phyloP scores from a whole-genome alignment of 2,329 filamentous ascomycete genomes.

The Colletotrichum cuscutae region DNA sequence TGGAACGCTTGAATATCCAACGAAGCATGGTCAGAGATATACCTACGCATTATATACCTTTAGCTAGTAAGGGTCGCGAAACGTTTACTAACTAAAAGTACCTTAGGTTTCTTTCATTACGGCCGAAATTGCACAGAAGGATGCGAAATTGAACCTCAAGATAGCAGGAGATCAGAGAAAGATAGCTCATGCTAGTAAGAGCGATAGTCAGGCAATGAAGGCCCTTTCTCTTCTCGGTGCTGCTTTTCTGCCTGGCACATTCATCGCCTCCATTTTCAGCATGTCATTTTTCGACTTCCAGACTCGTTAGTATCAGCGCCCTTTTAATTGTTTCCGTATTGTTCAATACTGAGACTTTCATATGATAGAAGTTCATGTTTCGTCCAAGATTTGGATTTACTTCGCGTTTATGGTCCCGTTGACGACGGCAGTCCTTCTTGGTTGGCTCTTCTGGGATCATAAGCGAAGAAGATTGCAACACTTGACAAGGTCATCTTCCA shows the following conservation, averaged over 20 bases:
- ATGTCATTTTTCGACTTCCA: slow-evolving; percentile 75
- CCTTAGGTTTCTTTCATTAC: not conserved
- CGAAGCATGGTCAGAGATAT: not conserved
- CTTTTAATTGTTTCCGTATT: not conserved
- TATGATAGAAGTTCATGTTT: slow-evolving; percentile 52
- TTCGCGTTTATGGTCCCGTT: slow-evolving; percentile 69
- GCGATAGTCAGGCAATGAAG: slow-evolving; percentile 72
- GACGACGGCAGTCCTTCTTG: slow-evolving; percentile 44
- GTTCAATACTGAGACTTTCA: not conserved
- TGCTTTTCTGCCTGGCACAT: slow-evolving; percentile 70
- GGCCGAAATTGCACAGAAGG: slow-evolving; percentile 74
- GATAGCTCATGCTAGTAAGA: slow-evolving; percentile 67
- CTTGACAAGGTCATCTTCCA: not conserved
- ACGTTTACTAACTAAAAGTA: not conserved
- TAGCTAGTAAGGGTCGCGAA: not conserved
- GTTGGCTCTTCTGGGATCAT: not conserved
- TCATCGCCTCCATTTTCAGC: slow-evolving; percentile 70
- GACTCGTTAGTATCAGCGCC: slow-evolving; percentile 44
- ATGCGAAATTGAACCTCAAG: slow-evolving; percentile 70
- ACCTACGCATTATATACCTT: too few species aligned
- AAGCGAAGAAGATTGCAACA: not conserved
- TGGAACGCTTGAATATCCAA: not conserved
- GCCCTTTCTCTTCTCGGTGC: slow-evolving; percentile 71
- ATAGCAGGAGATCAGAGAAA: slow-evolving; percentile 70
- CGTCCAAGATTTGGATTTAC: slow-evolving; percentile 68